A percentile compares a stretch with the other conserved stretches of the same genome.
Conservation (phyloP, 768 basidiomycete species). For the Trametopsis cervina region DNA sequence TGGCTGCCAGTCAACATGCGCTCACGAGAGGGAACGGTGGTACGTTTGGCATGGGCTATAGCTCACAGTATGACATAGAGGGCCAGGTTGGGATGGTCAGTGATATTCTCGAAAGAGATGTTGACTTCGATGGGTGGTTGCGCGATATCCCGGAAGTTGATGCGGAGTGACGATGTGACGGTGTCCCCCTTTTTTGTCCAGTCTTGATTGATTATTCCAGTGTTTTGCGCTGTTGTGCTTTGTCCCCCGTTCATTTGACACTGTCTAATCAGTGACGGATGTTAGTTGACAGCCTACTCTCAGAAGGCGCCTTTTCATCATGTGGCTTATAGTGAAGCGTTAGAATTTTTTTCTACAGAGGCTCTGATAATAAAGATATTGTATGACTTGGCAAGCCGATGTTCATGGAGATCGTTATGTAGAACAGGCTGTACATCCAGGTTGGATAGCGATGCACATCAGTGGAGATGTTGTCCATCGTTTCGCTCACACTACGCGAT, state of each 20-base stretch:
- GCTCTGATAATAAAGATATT: too few species aligned
- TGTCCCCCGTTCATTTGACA: neutral
- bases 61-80: constrained; percentile 54
- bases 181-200: neutral
- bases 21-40: constrained; percentile 21
- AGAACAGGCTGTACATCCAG: too few species aligned
- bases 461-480: too few species aligned
- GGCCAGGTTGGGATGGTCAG: constrained; percentile 45
- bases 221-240: neutral
- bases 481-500: too few species aligned
- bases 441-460: too few species aligned
- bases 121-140: constrained; percentile 51
- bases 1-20: neutral
- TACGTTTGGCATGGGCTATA: constrained; percentile 37
- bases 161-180: constrained; percentile 4
- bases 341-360: too few species aligned
- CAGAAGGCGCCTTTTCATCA: too few species aligned
- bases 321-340: too few species aligned
- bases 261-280: too few species aligned
- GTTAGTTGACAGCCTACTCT: too few species aligned
- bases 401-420: too few species aligned
- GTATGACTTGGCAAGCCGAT: too few species aligned
- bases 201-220: neutral
- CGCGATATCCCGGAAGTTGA: constrained; percentile 32
- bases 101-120: constrained; percentile 49